Base-by-base conservation (phyloP, 2,329 filamentous ascomycete species). In the Claviceps africana region DNA sequence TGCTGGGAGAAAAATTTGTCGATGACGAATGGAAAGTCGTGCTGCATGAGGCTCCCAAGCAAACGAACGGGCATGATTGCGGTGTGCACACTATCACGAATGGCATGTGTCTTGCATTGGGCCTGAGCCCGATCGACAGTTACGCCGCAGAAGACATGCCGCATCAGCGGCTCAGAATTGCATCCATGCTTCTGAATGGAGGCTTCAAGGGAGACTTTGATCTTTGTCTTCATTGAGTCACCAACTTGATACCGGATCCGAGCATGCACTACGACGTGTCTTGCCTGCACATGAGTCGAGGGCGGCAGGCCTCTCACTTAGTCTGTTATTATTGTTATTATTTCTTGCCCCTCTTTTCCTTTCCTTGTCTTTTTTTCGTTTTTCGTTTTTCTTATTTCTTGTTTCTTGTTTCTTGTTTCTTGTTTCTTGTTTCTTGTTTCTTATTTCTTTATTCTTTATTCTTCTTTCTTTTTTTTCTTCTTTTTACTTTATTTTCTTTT, bases 1-100 rank as follows among this genome's bases (percentile, higher is more conserved):
- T 84, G 50, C 69, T 88, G 6, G 66, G 66, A 17, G 67, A 75
- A 3, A 65, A 67, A 6, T 88, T 77, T 59, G 61, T 72, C 2
- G 68, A 70, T 15, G 66, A 68, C 1, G 81, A 86, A 42, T 90
- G 86, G 86, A 70, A 64, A 25, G 68, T 72, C 1, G 67, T 76
- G 8, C 62, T 67, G n/a, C 71, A 75, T 45, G 64, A 66, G 17
- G 78, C 77, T 37, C 74, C 78, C 0, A 59, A 56, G 2, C 86
- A 90, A 64, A 72, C 68, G 28, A 90, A 90, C 60, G 75, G 76
- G 1, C 80, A 77, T 61, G 86, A 90, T 62, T 90, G 86, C 58
- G 86, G 86, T n/a, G 78, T 88, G 3, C 87, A 88, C 62, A 79
- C 83, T 15, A 80, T 87, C 57, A 78, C 85, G 19, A 91, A 90